Base-by-base conservation (phyloP, 371 early-diverging fungal species). In the Mortierella polycephala region DNA sequence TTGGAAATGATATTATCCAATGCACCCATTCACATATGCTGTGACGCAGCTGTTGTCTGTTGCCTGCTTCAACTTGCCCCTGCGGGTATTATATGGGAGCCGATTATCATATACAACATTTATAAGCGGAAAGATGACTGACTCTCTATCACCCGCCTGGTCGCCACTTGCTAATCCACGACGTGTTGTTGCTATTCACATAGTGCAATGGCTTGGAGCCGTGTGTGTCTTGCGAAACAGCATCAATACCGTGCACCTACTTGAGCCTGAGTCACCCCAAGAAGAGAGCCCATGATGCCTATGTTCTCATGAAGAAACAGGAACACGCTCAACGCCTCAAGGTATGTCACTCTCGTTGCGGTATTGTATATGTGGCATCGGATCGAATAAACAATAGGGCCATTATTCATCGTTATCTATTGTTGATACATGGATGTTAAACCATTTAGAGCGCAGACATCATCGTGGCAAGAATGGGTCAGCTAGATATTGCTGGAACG, bases 171-270 rank as follows among this genome's bases (percentile, higher is more conserved):
- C 47, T 14, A 47, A 47, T 11, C n/a, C 47, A n/a, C 47, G 47
- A 47, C n/a, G n/a, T 47, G 16, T 11, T 47, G 47, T 47, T 47
- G 47, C 13, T 42, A 11, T 50, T 40, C n/a, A 8, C 52, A 3
- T 72, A 79, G 79, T 79, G 79, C 44, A 69, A 79, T 52, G 79
- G 79, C n/a, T 51, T 79, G 49, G 79, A 79, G 57, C 79, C 79
- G 10, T 79, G 79, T 40, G 46, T 65, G 20, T 65, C 65, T n/a
- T 79, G 79, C 56, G 63, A 72, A 9, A 57, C 47, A 0, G 56
- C 69, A 53, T 44, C 41, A 40, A 55, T 59, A 41, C 62, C 39
- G 0, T 79, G 79, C 60, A 73, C 60, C n/a, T 79, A 79, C 14
- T 18, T 60, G n/a, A 72, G 62, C 18, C 56, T 79, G 20, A 72